phyloP scores from a whole-genome alignment of 129 eudicot genomes.

The Dittrichia graveolens region DNA sequence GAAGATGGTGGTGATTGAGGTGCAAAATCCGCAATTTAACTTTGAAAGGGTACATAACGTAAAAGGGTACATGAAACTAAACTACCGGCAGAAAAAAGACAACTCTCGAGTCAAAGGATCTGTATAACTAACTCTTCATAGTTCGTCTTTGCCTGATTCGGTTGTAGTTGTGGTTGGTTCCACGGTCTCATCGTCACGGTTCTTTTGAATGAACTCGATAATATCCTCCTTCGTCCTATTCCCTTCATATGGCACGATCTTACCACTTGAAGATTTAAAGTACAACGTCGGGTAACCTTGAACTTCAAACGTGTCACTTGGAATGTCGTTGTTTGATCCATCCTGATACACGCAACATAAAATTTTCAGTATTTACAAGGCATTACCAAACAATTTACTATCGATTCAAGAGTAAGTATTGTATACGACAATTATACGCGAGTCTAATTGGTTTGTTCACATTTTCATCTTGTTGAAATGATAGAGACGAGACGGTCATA shows the following conservation, averaged over 20 bases:
- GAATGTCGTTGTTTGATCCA: constrained; percentile 80
- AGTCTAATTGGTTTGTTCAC: neutral
- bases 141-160: constrained; percentile 62
- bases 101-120: neutral
- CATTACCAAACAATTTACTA: neutral
- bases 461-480: neutral
- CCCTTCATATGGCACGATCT: constrained; percentile 62
- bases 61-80: constrained; percentile 24
- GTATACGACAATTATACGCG: neutral
- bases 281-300: constrained; percentile 93
- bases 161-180: constrained; percentile 10
- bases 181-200: constrained; percentile 46
- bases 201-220: constrained; percentile 66
- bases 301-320: constrained; percentile 59
- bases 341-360: constrained; percentile 45
- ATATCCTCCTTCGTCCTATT: constrained; percentile 86
- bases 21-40: constrained; percentile 28
- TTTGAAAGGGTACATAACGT: constrained; percentile 17
- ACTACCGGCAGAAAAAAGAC: constrained; percentile 18
- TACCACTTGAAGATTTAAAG: constrained; percentile 77
- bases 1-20: neutral
- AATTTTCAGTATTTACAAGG: neutral
- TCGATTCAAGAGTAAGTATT: neutral
- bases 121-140: constrained; percentile 27
- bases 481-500: too few relatives aligned